These are phyloP conservation scores for Hydnum rufescens DNA, from an alignment of 768 basidiomycete genomes.

Conservation along the genomic window DNA sequence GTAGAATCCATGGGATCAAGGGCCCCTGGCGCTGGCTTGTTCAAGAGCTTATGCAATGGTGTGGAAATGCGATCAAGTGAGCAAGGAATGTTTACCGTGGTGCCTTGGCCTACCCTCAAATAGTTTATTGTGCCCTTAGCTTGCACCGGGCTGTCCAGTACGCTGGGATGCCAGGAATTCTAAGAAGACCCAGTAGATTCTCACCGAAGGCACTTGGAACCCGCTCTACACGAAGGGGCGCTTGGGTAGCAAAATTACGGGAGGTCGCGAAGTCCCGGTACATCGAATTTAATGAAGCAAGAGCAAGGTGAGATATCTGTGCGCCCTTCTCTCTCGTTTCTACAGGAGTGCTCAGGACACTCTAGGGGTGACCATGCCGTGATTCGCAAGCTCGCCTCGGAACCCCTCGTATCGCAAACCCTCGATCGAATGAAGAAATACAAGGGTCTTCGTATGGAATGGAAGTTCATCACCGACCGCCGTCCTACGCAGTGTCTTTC, in stretches of 20 bases:
- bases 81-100: no score
- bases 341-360: not conserved
- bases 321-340: not conserved
- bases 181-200: no score
- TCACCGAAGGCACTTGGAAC: no score
- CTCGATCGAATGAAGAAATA: constrained; percentile 5
- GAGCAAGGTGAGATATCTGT: constrained; percentile 3
- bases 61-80: no score
- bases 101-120: no score
- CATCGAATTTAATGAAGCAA: constrained; percentile 4
- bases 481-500: constrained; percentile 8
- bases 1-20: no score
- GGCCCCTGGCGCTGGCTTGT: no score
- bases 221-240: no score
- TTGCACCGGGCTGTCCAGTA: no score
- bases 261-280: constrained; percentile 1
- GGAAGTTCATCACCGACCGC: constrained; percentile 10
- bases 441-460: constrained; percentile 2
- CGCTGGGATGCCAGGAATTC: no score
- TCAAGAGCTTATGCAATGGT: no score
- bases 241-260: constrained; percentile 5
- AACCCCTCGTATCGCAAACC: not conserved
- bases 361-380: not conserved
- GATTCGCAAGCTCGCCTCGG: not conserved
- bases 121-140: no score